Conservation (phyloP, 495 filamentous ascomycete species). For the Thermothielavioides terrestris region DNA sequence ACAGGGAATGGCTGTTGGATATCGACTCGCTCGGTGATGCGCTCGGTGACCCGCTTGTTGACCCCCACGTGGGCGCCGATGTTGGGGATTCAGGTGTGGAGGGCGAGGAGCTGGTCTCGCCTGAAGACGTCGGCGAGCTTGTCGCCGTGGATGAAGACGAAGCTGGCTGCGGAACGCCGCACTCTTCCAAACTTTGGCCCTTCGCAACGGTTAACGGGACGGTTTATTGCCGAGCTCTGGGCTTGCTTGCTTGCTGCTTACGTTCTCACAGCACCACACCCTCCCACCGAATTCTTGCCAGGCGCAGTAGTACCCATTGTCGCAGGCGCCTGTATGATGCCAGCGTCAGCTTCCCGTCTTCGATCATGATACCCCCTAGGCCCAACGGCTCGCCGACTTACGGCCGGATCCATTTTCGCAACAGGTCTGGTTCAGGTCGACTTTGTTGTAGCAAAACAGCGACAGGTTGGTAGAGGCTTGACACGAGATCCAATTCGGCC, state of each 20-base stretch:
- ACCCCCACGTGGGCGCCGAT: background rate
- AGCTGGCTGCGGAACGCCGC: slow-evolving; percentile 3
- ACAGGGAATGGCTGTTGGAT: background rate
- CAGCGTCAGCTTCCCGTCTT: slow-evolving; percentile 1
- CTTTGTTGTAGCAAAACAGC: slow-evolving; percentile 28
- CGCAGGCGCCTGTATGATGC: slow-evolving; percentile 17
- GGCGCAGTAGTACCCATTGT: slow-evolving; percentile 23
- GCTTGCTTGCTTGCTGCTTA: too few species aligned
- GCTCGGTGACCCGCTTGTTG: background rate
- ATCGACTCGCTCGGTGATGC: background rate
- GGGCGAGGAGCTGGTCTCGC: background rate
- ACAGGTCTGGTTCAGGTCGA: slow-evolving; percentile 21
- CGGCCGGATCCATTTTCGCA: slow-evolving; percentile 26
- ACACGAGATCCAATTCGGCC: slow-evolving; percentile 20
- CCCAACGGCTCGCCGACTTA: slow-evolving; percentile 9
- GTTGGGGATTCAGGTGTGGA: background rate
- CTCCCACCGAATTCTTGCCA: slow-evolving; percentile 19
- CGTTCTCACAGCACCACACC: slow-evolving; percentile 26
- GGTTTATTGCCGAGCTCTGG: too few species aligned
- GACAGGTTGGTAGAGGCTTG: slow-evolving; percentile 22
- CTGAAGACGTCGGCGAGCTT: background rate
- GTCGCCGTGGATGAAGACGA: background rate
- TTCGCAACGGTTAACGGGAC: slow-evolving; percentile 1
- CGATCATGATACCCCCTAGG: too few species aligned
- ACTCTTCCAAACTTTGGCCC: slow-evolving; percentile 24